A percentile compares a stretch with the other conserved stretches of the same genome.
These are phyloP conservation scores for Theobroma cacao DNA, from an alignment of 345 rosid species.

Conservation along the genomic window DNA sequence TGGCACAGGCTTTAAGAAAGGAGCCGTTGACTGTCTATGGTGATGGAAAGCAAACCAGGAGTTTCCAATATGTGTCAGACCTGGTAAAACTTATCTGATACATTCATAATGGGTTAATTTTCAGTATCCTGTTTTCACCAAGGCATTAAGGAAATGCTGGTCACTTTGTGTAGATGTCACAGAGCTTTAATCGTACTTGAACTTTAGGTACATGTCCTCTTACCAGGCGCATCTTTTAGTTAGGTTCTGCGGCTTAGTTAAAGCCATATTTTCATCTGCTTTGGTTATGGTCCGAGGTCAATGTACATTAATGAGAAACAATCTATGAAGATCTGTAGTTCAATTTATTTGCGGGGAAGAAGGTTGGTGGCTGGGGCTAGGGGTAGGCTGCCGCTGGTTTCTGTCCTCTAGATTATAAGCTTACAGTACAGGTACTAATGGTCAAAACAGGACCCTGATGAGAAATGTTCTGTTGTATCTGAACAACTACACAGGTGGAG, in stretches of 20 bases:
- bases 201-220: too few species aligned
- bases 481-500: slow-evolving; percentile 57
- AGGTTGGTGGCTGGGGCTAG: too few species aligned
- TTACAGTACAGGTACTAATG: neutral
- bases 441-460: neutral
- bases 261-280: neutral
- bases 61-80: slow-evolving; percentile 87
- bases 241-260: neutral
- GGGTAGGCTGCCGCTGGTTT: neutral
- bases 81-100: slow-evolving; percentile 38
- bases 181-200: too few species aligned
- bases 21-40: slow-evolving; percentile 90
- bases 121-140: neutral
- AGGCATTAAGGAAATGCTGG: neutral
- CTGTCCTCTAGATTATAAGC: neutral
- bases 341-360: too few species aligned
- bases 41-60: slow-evolving; percentile 88
- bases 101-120: neutral
- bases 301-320: too few species aligned
- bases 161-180: too few species aligned
- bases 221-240: neutral
- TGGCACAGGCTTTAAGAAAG: slow-evolving; percentile 83
- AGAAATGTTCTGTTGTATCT: neutral
- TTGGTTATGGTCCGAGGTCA: neutral
- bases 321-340: too few species aligned